Base-by-base conservation (phyloP, 2,329 filamentous ascomycete species). In the Rachicladosporium sp. region DNA sequence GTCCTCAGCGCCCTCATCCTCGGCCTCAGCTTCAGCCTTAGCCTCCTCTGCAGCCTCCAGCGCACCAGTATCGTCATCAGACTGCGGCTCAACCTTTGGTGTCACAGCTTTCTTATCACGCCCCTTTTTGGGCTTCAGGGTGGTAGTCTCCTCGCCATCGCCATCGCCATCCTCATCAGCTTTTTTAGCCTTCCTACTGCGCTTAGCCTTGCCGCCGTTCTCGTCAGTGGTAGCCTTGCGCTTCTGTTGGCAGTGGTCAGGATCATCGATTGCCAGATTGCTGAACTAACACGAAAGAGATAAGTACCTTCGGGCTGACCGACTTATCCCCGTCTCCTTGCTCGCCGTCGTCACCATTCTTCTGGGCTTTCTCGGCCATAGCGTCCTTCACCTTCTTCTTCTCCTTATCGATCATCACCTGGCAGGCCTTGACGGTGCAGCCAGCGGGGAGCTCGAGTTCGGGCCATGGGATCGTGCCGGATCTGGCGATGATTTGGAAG, bases 321-420 rank as follows among this genome's bases (percentile, higher is more conserved):
- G 12, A 7, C 6, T 31, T 34, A 11, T 21, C 30, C 7, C 29
- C 11, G 33, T 15, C 38, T 29, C 33, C 33, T 27, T 41, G 33
- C 8, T 35, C 38, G 6, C 33, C 34, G 6, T 34, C 49, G 30
- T 43, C 43, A 30, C 38, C 13, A 2, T 46, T 44, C 36, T 49
- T 46, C 43, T 19, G 15, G 15, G 15, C 15, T 19, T 5, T 19
- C 15, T 19, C 15, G 15, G 15, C 15, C 15, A 19, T 19, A 19
- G 15, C 5, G 15, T 49, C 46, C 43, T 48, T 49, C 38, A 51
- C 36, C 44, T 55, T 54, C 29, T 40, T 35, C 45, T 54, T 56
- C 48, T 57, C 52, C 44, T 56, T 55, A 42, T 51, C 51, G 23
- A 57, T 31, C 53, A 55, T 57, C 34, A 52, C 48, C 38, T 47